phyloP scores from a whole-genome alignment of 2,329 filamentous ascomycete genomes.

The Pleurostoma richardsiae region DNA sequence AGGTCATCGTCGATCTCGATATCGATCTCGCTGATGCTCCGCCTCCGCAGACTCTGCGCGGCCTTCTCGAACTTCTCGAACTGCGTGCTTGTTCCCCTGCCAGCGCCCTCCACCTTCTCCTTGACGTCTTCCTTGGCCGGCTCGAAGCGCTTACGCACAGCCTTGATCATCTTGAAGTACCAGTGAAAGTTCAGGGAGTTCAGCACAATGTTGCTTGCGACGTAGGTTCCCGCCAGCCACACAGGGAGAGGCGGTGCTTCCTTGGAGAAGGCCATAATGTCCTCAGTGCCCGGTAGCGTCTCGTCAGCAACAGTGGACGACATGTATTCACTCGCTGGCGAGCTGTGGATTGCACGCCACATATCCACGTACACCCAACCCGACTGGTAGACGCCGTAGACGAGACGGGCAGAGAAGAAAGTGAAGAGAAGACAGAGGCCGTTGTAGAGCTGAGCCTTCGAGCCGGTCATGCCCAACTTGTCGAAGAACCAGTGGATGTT shows the following conservation, averaged over 20 bases:
- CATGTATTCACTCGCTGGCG: slow-evolving; percentile 23
- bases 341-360: slow-evolving; percentile 49
- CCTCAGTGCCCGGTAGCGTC: slow-evolving; percentile 13
- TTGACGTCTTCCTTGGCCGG: slow-evolving; percentile 30
- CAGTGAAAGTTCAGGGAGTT: slow-evolving; percentile 79
- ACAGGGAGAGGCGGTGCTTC: slow-evolving; percentile 51
- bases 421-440: slow-evolving; percentile 66
- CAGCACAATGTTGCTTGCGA: slow-evolving; percentile 65
- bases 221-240: slow-evolving; percentile 66
- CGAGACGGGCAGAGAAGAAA: slow-evolving; percentile 72
- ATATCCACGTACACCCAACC: slow-evolving; percentile 66
- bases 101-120: slow-evolving; percentile 11
- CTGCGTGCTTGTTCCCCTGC: slow-evolving; percentile 2
- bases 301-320: slow-evolving; percentile 25
- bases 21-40: slow-evolving; percentile 9
- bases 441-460: slow-evolving; percentile 69
- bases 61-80: slow-evolving; percentile 4
- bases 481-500: slow-evolving; percentile 93
- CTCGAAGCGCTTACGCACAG: slow-evolving; percentile 71
- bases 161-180: slow-evolving; percentile 83
- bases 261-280: slow-evolving; percentile 45
- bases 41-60: slow-evolving; percentile 12
- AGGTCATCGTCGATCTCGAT: slow-evolving; percentile 13
- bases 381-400: slow-evolving; percentile 74
- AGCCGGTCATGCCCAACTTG: slow-evolving; percentile 76